Percentiles rank a stretch among this genome's conserved stretches.
Evolutionary conservation across 2,329 filamentous ascomycete species (phyloP).

Genomic region (Colletotrichum ledebouriae): DNA sequence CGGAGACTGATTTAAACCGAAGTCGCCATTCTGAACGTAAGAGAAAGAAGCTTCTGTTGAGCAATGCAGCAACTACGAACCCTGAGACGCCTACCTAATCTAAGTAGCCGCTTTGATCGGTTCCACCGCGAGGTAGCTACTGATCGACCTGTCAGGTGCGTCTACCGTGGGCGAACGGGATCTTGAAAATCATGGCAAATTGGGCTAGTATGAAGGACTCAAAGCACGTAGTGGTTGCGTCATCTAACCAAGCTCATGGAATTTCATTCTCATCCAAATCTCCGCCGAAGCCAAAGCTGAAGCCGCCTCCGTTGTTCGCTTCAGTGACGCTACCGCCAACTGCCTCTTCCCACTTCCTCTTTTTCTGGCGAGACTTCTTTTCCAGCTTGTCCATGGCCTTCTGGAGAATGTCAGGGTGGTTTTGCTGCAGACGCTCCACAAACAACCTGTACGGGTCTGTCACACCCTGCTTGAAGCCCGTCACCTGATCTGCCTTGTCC

Average conservation of each 20-base stretch:
- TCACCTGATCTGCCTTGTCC: conserved; percentile 87
- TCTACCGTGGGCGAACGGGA: too few species aligned
- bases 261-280: conserved; percentile 59
- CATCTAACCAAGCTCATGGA: conserved; percentile 16
- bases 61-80: too few species aligned
- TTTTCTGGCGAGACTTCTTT: conserved; percentile 72
- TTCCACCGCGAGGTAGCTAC: too few species aligned
- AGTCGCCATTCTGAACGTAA: too few species aligned
- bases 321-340: conserved; percentile 65
- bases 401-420: conserved; percentile 76
- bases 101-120: too few species aligned
- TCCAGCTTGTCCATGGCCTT: conserved; percentile 75
- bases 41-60: too few species aligned
- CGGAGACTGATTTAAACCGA: too few species aligned
- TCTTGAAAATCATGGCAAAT: too few species aligned
- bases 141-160: too few species aligned
- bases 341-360: conserved; percentile 88
- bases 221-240: background rate
- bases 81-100: too few species aligned
- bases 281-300: conserved; percentile 69
- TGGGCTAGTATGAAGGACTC: background rate
- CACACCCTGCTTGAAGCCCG: conserved; percentile 82
- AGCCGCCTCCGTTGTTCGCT: conserved; percentile 53
- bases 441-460: conserved; percentile 82
- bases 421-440: conserved; percentile 72